Base-by-base conservation (phyloP, 2,329 filamentous ascomycete genomes). In the Dactylellina cionopaga region DNA sequence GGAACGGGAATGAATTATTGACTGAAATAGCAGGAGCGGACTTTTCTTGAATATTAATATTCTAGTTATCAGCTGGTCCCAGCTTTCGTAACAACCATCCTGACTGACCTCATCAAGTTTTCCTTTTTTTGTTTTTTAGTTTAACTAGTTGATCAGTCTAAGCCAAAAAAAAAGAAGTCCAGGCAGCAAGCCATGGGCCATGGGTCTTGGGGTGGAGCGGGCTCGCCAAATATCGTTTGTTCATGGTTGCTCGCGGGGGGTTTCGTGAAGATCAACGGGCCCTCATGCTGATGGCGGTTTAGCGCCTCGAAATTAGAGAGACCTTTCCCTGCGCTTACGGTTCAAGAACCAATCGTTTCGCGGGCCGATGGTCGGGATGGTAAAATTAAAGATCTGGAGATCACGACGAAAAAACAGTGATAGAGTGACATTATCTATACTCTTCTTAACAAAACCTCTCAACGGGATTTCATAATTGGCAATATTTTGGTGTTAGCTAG, bases 21-120 rank as follows among this genome's bases (percentile, higher is more conserved):
- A 49, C 63, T 41, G 43, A 71, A 71, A 17, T 52, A 52, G 66
- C 54, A 71, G 66, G 66, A 63, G 66, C 66, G 66, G 66, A 71
- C 27, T 47, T n/a, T 15, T 31, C 43, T 37, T 24, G 33, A 56
- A 60, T 27, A 71, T 71, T 59, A 60, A 64, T 52, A 51, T 41
- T 54, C 46, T 19, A 29, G n/a, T 47, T 27, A 60, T 54, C 35
- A 31, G 27, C 44, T 63, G 33, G 49, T 41, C 25, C 22, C 33
- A 24, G 51, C 43, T 37, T 44, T 56, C 31, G 43, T 39, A 55
- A 49, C n/a, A n/a, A 43, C 44, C 56, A 68, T 39, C 39, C 25
- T 31, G 25, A 27, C 60, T 56, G 60, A 65, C 60, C 60, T 65
- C 60, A 56, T 65, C 29, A 24, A 11, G 17, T 25, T 55, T 55